Evolutionary conservation across 1,284 basidiomycete species (phyloP).

Genomic region (Heterobasidion occidentale): DNA sequence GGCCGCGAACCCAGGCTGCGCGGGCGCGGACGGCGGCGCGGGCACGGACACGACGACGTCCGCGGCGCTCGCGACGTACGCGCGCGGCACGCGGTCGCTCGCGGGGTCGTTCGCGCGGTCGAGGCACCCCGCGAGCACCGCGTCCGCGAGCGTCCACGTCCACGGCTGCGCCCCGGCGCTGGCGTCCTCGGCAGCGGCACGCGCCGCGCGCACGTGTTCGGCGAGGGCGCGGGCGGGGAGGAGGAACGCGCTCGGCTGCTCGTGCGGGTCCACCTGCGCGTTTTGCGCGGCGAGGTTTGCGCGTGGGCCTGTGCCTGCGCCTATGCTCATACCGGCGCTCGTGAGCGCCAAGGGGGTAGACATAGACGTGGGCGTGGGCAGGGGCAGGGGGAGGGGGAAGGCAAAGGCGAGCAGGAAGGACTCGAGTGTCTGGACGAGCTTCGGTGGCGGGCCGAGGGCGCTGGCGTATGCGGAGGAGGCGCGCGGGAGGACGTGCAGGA

Average conservation of each 20-base stretch:
- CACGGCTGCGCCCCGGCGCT: neutral
- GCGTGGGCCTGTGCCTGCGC: neutral
- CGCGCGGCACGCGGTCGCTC: neutral
- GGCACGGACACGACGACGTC: neutral
- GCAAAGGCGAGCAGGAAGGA: conserved; percentile 28
- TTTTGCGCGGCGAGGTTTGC: neutral
- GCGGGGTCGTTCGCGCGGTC: neutral
- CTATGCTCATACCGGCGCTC: no score
- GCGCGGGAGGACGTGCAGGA: conserved; percentile 25
- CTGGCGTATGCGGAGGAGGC: conserved; percentile 9
- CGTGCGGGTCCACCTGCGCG: neutral
- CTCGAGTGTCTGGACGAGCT: conserved; percentile 27
- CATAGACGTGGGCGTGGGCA: neutral
- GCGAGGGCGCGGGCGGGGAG: neutral
- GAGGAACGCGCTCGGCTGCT: neutral
- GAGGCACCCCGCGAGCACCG: neutral
- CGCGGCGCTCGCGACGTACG: neutral
- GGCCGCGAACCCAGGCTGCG: no score
- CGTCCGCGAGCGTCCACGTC: neutral
- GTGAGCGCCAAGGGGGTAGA: neutral
- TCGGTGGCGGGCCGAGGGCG: conserved; percentile 9
- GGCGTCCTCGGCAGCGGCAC: neutral
- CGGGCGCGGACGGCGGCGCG: no score
- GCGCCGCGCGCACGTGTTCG: neutral
- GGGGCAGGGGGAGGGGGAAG: conserved; percentile 7